Conservation (phyloP, 2,329 filamentous ascomycete species). For the Colletotrichum karsti region DNA sequence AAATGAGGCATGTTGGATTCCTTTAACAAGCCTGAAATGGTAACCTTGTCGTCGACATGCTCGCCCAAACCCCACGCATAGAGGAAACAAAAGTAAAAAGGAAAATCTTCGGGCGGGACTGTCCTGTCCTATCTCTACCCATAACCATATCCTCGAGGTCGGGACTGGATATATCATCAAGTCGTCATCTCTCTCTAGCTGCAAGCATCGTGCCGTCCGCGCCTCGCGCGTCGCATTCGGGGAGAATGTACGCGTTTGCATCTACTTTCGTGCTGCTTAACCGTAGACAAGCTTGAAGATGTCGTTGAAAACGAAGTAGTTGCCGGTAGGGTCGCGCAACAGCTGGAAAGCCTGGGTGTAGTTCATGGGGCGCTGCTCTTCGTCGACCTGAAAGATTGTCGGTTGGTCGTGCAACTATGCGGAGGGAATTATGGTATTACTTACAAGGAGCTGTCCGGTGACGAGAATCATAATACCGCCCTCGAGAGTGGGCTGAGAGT, state of each 20-base stretch:
- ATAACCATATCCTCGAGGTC: not conserved
- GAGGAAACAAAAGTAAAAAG: not conserved
- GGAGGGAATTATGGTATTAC: conserved; percentile 35
- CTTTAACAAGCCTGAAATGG: not conserved
- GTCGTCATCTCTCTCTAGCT: not conserved
- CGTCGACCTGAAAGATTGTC: conserved; percentile 75
- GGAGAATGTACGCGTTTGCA: not conserved
- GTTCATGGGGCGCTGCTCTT: conserved; percentile 86
- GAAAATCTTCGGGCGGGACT: not conserved
- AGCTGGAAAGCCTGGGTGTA: conserved; percentile 93
- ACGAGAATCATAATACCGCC: conserved; percentile 87
- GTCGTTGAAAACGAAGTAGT: conserved; percentile 93
- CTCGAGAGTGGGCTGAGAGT: conserved; percentile 80
- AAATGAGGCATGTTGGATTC: not conserved
- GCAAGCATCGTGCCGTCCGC: not conserved
- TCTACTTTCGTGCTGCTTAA: conserved; percentile 39
- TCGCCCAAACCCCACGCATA: not conserved
- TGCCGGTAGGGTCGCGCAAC: conserved; percentile 68
- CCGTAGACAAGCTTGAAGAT: conserved; percentile 89
- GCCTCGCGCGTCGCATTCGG: not conserved
- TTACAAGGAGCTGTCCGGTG: conserved; percentile 84
- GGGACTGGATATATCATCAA: not conserved
- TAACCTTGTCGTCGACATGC: conserved; percentile 1
- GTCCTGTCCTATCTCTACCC: not conserved
- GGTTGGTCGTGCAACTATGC: not conserved